These are phyloP conservation scores for Globisporangium nagaii DNA, from an alignment of 352 stramenopile genomes.

Conservation along the genomic window DNA sequence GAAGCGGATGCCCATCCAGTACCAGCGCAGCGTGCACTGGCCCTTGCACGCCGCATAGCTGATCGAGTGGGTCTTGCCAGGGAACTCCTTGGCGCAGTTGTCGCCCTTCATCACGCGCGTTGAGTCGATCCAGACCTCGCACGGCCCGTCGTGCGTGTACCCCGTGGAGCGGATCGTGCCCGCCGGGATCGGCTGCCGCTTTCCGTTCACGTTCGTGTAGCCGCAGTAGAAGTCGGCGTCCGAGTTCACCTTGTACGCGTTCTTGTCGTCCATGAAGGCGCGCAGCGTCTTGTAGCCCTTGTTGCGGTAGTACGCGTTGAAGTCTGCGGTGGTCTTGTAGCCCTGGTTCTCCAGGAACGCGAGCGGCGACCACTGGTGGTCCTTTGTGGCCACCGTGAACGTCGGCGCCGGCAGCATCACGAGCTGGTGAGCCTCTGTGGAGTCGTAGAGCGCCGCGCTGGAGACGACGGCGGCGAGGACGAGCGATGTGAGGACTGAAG, in stretches of 20 bases:
- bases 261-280: conserved; percentile 8
- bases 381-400: conserved; percentile 23
- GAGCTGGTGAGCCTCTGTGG: conserved; percentile 17
- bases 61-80: conserved; percentile 20
- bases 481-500: conserved; percentile 4
- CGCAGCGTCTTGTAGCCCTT: conserved; percentile 9
- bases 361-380: conserved; percentile 25
- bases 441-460: conserved; percentile 11
- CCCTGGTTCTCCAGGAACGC: conserved; percentile 43
- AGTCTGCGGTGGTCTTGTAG: conserved; percentile 33
- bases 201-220: no score
- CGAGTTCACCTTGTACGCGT: conserved; percentile 3
- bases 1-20: conserved; percentile 29
- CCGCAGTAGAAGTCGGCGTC: no score
- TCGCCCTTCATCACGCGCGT: conserved; percentile 20
- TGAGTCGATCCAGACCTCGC: conserved; percentile 32
- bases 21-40: conserved; percentile 27
- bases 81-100: conserved; percentile 24
- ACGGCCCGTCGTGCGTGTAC: no score
- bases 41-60: conserved; percentile 27
- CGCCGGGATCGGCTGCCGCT: no score
- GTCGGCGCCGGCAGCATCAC: conserved; percentile 24
- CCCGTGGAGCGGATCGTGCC: conserved; percentile 34
- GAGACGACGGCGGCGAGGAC: conserved; percentile 15
- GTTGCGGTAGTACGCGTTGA: conserved; percentile 10